phyloP scores from a whole-genome alignment of 371 early-diverging fungal genomes.

The Zychaea mexicana region DNA sequence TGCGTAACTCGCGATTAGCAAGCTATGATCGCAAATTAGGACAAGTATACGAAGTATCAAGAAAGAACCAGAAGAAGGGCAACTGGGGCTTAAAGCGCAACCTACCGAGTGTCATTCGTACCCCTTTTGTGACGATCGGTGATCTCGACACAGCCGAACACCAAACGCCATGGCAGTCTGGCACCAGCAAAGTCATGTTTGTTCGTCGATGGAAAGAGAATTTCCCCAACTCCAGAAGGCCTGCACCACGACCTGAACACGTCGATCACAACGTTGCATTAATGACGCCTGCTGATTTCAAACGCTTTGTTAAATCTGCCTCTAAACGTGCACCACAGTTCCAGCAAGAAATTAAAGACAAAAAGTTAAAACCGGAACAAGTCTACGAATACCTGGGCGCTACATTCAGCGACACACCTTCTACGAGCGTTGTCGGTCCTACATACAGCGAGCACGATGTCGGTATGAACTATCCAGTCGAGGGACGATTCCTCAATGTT shows the following conservation, averaged over 20 bases:
- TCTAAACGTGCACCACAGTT: constrained; percentile 53
- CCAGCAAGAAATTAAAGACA: constrained; percentile 49
- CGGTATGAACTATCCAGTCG: constrained; percentile 43
- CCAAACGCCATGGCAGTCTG: constrained; percentile 72
- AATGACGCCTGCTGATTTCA: constrained; percentile 65
- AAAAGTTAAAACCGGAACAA: constrained; percentile 34
- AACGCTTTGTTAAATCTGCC: constrained; percentile 54
- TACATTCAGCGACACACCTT: constrained; percentile 14
- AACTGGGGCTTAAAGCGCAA: constrained; percentile 84
- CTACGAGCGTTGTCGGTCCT: constrained; percentile 31
- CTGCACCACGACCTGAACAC: constrained; percentile 49
- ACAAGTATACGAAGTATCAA: constrained; percentile 74
- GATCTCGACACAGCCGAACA: constrained; percentile 75
- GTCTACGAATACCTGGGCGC: constrained; percentile 33
- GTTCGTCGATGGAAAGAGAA: constrained; percentile 72
- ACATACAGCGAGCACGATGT: constrained; percentile 37
- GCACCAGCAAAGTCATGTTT: constrained; percentile 52
- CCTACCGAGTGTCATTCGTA: constrained; percentile 68
- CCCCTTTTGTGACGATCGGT: constrained; percentile 58
- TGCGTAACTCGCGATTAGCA: constrained; percentile 74
- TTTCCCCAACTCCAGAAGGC: constrained; percentile 64
- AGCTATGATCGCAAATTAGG: constrained; percentile 66
- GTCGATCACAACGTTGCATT: constrained; percentile 42
- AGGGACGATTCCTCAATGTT: constrained; percentile 68
- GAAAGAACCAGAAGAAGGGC: constrained; percentile 48